phyloP scores from a whole-genome alignment of 768 basidiomycete species.

The Holtermannia corniformis region DNA sequence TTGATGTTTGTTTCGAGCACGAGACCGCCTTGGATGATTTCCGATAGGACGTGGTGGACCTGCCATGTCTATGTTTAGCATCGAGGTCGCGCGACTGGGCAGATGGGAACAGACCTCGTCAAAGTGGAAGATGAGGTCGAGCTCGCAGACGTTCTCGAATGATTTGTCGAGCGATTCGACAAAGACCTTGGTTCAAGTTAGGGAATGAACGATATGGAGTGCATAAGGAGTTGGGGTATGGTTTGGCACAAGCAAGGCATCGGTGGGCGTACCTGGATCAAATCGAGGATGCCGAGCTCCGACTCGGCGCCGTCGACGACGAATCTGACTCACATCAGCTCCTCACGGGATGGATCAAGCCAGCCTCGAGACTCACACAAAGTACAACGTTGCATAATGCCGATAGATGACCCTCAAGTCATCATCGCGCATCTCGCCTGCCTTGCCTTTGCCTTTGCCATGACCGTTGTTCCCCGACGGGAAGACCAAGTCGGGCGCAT shows the following conservation, averaged over 20 bases:
- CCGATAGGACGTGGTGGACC: conserved; percentile 92
- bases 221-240: too few relatives aligned
- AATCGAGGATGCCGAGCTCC: conserved; percentile 87
- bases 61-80: conserved; percentile 34
- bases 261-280: conserved; percentile 69
- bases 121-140: conserved; percentile 97
- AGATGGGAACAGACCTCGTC: conserved; percentile 60
- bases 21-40: conserved; percentile 91
- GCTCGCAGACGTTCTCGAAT: conserved; percentile 96
- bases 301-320: conserved; percentile 95
- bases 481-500: conserved; percentile 47
- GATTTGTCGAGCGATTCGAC: conserved; percentile 92
- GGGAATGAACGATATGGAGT: neutral
- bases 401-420: conserved; percentile 78
- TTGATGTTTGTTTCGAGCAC: conserved; percentile 70
- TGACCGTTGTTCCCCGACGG: conserved; percentile 48
- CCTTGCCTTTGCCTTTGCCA: conserved; percentile 7
- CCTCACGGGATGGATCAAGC: neutral
- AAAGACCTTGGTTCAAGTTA: conserved; percentile 59
- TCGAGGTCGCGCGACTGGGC: neutral
- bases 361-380: conserved; percentile 49
- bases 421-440: conserved; percentile 27
- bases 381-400: conserved; percentile 91
- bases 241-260: neutral
- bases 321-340: conserved; percentile 45